Base-by-base conservation (phyloP, 2,329 filamentous ascomycete genomes). In the Penicillium rolfsii region DNA sequence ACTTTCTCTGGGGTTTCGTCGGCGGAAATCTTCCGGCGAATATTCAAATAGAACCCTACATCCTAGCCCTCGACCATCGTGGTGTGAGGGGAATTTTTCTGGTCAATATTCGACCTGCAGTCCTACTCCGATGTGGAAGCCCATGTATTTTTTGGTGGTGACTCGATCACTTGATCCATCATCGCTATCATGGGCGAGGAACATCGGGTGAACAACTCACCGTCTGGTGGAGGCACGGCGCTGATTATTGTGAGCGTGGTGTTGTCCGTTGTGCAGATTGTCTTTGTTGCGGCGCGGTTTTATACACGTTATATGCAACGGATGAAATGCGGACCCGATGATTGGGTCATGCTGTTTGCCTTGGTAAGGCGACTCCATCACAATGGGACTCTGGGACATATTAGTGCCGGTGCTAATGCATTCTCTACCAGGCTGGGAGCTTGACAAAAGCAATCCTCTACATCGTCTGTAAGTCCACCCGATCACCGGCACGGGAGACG, bases 281-380 rank as follows among this genome's bases (percentile, higher is more conserved):
- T 67, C 5, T 60, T 68, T 14, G 67, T 70, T 11, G 59, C 49
- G 4, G 64, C 64, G 8, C 62, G 66, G 12, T 70, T 71, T 41
- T 68, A 65, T 59, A 68, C 67, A 19, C 65, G 69, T 11, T 64
- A 60, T 38, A 52, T 67, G 40, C 69, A 69, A 50, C 58, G 62
- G 36, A 55, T 64, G n/a, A 52, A 50, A 22, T 59, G 28, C 50
- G 62, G 63, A 1, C 14, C 64, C 6, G 69, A 71, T 56, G 69
- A 71, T 50, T 71, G 65, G 36, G 59, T 71, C 5, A 64, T 71
- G 30, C 54, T 71, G 16, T 38, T 68, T 49, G 67, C 70, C 12
- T 45, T 70, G 64, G 70, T 71, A 52, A 11, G 62, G 49, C 9
- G n/a, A 24, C 14, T 43, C 30, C 22, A 19, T 22, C 30, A 6